Conservation (phyloP, 257 asterid species). For the Solanum pinnatisectum region DNA sequence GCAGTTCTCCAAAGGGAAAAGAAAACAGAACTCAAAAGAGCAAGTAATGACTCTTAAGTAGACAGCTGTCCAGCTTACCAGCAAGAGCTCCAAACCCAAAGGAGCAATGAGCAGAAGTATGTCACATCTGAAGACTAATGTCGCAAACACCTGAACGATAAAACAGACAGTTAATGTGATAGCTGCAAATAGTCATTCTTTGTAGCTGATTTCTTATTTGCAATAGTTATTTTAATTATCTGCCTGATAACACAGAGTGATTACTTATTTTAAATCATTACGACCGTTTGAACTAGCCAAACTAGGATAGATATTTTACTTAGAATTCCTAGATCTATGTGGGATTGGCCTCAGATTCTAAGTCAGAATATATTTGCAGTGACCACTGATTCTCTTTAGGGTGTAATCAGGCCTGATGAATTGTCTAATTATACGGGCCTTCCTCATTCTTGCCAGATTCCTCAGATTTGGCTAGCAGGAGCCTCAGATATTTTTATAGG, state of each 20-base stretch:
- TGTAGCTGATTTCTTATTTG: neutral
- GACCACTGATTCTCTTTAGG: neutral
- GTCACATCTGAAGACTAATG: slow-evolving; percentile 85
- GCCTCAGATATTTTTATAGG: neutral
- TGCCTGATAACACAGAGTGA: neutral
- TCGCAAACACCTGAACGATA: slow-evolving; percentile 67
- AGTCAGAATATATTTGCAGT: neutral
- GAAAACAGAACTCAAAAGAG: neutral
- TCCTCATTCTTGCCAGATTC: neutral
- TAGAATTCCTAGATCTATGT: neutral
- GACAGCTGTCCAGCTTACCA: slow-evolving; percentile 44
- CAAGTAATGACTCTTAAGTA: neutral
- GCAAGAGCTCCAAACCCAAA: slow-evolving; percentile 68
- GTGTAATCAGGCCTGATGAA: neutral
- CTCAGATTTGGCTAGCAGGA: neutral
- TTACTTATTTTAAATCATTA: neutral
- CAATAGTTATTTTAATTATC: neutral
- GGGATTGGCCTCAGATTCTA: neutral
- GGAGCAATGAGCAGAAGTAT: slow-evolving; percentile 72
- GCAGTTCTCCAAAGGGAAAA: neutral
- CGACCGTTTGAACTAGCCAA: neutral
- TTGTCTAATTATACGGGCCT: neutral
- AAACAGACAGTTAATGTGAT: slow-evolving; percentile 16
- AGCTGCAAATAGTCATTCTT: slow-evolving; percentile 3
- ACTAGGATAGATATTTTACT: neutral